Percentiles rank a stretch among this genome's conserved stretches.
These are phyloP conservation scores for Pseudocercospora ulei DNA, from an alignment of 2,329 filamentous ascomycete genomes.

Conservation along the genomic window DNA sequence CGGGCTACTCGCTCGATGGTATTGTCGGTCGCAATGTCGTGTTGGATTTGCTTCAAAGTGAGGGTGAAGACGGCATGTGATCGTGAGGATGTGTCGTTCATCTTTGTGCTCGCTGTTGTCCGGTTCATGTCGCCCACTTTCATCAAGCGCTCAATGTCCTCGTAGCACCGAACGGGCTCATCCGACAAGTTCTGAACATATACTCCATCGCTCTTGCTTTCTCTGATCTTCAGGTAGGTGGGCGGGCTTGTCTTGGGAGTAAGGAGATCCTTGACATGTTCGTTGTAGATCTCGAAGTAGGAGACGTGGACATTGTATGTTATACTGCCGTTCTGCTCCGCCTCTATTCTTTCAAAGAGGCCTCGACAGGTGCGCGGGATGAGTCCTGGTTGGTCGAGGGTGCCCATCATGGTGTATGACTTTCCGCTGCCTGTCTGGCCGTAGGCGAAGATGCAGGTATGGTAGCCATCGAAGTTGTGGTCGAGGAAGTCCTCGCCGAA, in stretches of 20 bases:
- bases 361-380: constrained; percentile 95
- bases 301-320: constrained; percentile 96
- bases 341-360: constrained; percentile 84
- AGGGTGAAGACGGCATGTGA: constrained; percentile 98
- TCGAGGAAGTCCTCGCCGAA: constrained; percentile 95
- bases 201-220: constrained; percentile 86
- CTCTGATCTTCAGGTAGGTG: constrained; percentile 92
- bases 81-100: constrained; percentile 97
- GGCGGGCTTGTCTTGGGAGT: constrained; percentile 69
- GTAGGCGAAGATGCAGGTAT: constrained; percentile 98
- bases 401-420: constrained; percentile 97
- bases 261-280: constrained; percentile 90
- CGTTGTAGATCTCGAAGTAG: constrained; percentile 99
- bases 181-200: constrained; percentile 97
- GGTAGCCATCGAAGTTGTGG: constrained; percentile 98
- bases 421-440: constrained; percentile 96
- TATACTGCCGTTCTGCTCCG: constrained; percentile 75
- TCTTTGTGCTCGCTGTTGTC: constrained; percentile 88
- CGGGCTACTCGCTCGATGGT: constrained; percentile 90
- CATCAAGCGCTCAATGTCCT: constrained; percentile 85
- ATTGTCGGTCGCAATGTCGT: constrained; percentile 93
- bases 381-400: constrained; percentile 69
- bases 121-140: constrained; percentile 77
- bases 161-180: constrained; percentile 75
- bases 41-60: constrained; percentile 94